Evolutionary conservation across 176 grass and related monocot genomes (phyloP).

Genomic region (Cenchrus americanus): DNA sequence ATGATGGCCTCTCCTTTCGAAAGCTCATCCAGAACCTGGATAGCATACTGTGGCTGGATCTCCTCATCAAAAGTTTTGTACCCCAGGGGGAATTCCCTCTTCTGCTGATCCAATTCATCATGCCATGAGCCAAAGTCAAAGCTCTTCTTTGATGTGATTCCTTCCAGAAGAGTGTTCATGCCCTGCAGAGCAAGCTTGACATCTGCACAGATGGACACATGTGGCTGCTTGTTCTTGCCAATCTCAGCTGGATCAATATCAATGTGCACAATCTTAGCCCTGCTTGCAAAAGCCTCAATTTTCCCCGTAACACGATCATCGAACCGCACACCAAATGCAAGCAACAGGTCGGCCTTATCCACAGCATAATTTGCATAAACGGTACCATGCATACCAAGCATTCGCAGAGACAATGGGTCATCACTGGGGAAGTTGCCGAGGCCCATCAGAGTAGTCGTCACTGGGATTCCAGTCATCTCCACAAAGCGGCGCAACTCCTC

Average conservation of each 20-base stretch:
- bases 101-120: constrained; percentile 72
- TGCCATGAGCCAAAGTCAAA: constrained; percentile 70
- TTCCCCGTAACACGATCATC: constrained; percentile 98
- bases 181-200: constrained; percentile 76
- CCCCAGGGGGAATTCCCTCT: constrained; percentile 70
- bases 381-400: constrained; percentile 98
- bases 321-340: constrained; percentile 94
- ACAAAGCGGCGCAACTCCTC: constrained; percentile 80
- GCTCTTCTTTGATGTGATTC: constrained; percentile 31
- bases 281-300: constrained; percentile 93
- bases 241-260: constrained; percentile 99
- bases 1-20: constrained; percentile 81
- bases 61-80: constrained; percentile 77
- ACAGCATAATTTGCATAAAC: constrained; percentile 94
- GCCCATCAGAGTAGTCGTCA: constrained; percentile 94
- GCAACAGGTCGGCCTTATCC: constrained; percentile 90
- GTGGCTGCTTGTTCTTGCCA: constrained; percentile 98
- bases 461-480: constrained; percentile 77
- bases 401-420: constrained; percentile 69
- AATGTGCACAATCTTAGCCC: constrained; percentile 96
- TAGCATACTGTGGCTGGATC: constrained; percentile 79
- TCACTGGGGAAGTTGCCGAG: constrained; percentile 85
- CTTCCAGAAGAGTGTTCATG: constrained; percentile 65
- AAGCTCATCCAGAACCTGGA: constrained; percentile 89
- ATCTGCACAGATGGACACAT: constrained; percentile 89